Conservation (phyloP, 192 early-diverging fungal genomes). For the Podila minutissima region DNA sequence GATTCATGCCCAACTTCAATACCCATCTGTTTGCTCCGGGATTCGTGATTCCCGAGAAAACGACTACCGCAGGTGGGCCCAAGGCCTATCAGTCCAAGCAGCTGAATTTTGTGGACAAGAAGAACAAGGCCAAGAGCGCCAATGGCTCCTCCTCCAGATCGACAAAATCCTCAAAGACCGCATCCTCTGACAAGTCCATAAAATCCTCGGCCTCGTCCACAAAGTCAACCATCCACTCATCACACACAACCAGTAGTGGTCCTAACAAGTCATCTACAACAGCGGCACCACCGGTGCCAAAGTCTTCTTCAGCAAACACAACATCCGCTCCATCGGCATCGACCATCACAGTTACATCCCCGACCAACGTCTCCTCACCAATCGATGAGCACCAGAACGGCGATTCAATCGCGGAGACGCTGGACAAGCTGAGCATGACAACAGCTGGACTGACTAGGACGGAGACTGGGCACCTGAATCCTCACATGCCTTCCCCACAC, state of each 20-base stretch:
- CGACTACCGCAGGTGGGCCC: neutral
- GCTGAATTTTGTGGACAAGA: constrained; percentile 29
- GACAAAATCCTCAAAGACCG: constrained; percentile 13
- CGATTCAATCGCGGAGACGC: neutral
- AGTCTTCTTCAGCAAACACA: neutral
- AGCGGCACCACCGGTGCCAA: no score
- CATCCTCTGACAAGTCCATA: constrained; percentile 13
- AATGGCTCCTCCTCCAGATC: constrained; percentile 14
- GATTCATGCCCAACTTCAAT: constrained; percentile 25
- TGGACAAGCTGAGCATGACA: neutral
- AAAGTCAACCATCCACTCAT: constrained; percentile 19
- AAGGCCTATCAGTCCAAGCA: constrained; percentile 29
- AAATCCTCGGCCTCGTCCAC: constrained; percentile 10
- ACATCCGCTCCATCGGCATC: neutral
- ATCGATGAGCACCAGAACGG: neutral
- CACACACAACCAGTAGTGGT: neutral
- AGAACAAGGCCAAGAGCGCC: neutral
- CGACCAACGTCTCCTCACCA: neutral
- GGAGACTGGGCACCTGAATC: constrained; percentile 1
- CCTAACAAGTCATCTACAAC: no score
- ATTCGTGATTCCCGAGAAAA: neutral
- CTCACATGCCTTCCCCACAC: neutral
- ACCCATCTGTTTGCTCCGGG: constrained; percentile 24
- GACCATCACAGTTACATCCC: constrained; percentile 1
- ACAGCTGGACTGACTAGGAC: constrained; percentile 3